Conservation (phyloP, 805 yeast species). For the Ogataea chonburiensis region DNA sequence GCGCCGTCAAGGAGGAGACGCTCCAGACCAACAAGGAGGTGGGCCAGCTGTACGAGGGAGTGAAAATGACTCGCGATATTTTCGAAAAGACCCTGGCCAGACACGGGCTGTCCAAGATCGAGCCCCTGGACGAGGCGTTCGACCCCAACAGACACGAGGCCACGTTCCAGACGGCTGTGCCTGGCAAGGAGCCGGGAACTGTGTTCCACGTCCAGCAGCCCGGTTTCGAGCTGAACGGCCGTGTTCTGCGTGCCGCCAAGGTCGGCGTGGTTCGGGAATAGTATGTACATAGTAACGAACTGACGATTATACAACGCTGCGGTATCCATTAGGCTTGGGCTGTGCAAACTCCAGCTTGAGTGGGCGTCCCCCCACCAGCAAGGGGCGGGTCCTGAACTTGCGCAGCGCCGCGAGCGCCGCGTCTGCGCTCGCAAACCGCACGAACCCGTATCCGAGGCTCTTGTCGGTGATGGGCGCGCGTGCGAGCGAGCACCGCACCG, state of each 20-base stretch:
- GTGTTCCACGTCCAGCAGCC: conserved; percentile 90
- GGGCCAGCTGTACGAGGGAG: conserved; percentile 79
- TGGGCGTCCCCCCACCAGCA: conserved; percentile 16
- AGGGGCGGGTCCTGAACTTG: conserved; percentile 43
- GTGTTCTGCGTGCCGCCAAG: conserved; percentile 93
- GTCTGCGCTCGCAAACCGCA: conserved; percentile 49
- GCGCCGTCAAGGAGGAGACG: conserved; percentile 65
- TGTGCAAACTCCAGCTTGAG: conserved; percentile 35
- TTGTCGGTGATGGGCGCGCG: conserved; percentile 30
- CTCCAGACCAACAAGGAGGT: conserved; percentile 60
- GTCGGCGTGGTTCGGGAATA: conserved; percentile 72
- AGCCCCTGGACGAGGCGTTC: conserved; percentile 80
- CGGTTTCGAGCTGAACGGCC: conserved; percentile 80
- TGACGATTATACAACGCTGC: conserved; percentile 24
- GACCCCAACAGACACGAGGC: conserved; percentile 95
- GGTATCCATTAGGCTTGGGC: conserved; percentile 25
- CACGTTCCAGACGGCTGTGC: conserved; percentile 80
- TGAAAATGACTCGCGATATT: conserved; percentile 82
- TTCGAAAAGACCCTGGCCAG: conserved; percentile 78
- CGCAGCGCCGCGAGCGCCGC: conserved; percentile 48
- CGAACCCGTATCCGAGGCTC: conserved; percentile 56
- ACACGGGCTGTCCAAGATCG: conserved; percentile 78
- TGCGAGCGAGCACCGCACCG: conserved; percentile 30
- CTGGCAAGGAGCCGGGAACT: conserved; percentile 88
- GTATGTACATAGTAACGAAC: conserved; percentile 16